Base-by-base conservation (phyloP, 1,284 basidiomycete genomes). In the Fomes fomentarius region DNA sequence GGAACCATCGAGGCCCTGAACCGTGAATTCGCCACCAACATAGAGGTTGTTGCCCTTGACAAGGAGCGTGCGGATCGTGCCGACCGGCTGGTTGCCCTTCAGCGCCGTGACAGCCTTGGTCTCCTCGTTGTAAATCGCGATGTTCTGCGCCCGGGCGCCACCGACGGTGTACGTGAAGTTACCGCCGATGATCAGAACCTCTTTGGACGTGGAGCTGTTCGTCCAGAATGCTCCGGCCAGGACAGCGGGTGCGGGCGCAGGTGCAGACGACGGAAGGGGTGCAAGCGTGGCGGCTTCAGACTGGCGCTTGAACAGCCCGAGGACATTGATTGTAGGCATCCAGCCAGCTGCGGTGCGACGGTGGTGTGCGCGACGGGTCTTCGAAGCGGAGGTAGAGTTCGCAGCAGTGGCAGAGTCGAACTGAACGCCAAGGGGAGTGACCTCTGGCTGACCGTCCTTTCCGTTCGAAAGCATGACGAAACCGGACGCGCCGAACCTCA, bases 181-280 rank as follows among this genome's bases (percentile, higher is more conserved):
- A 44, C 96, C 96, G 34, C 94, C 96, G 46, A 98, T 76, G 60
- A 98, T 84, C 34, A 84, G 85, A 41, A 93, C 73, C 57, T 91
- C 80, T 39, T 77, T 75, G 3, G 79, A 79, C 5, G 84, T 83
- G 1, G 87, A 84, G 35, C 78, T 78, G 66, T 97, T 97, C 15
- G 84, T 89, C 92, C 93, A 98, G 76, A 96, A 98, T 2, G 84
- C 83, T 31, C 93, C 96, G 0, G 93, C 82, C 38, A 97, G 78
- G 52, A 98, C 85, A 28, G 94, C 87, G 1, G 94, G 93, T 1
- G 91, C 87, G 0, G 82, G 74, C 1, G 83, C 78, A 1, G 84
- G 71, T 25, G 80, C 75, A 0, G 77, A 57, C 17, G 82, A 55
- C 8, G 90, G 88, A 14, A 93, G 79, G 2, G 80, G 68, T 1